Evolutionary conservation across 208 protist genomes (phyloP), one percentile per base, ranked within the genome.

Genomic region (Trypanosoma brucei): DNA sequence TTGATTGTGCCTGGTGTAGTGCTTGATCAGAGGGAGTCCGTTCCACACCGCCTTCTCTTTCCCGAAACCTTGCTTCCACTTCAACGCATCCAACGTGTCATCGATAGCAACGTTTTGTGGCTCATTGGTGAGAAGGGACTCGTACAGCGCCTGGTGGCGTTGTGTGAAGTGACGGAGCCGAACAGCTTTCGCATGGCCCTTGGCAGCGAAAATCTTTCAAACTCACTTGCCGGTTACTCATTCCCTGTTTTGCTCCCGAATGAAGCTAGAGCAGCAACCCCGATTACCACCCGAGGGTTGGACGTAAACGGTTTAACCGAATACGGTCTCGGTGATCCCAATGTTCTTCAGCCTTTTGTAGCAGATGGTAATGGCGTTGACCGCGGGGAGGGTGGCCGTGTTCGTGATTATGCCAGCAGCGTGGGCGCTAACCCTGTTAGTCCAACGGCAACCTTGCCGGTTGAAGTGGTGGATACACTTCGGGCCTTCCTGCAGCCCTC

Each of bases 61-160:
- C 82, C 77, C 8, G 82, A 94, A 52, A 69, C 56, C 22, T 56
- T 91, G 31, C 46, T 71, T 13, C 75, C 81, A 39, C 76, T 87
- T 46, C 68, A 76, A 35, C 79, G 78, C 42, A 75, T 88, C 62
- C 83, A 94, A 72, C 79, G 83, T 2, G 76, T 94, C 1, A 70
- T 94, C 45, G 88, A 90, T 62, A 90, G 83, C 69, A 94, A 94
- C 60, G 83, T 88, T 54, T 75, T 90, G 22, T 92, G 82, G 82
- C 61, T 94, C 30, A 70, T 85, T n/a, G 78, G 78, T 30, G 79
- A 83, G 60, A 57, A 71, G 36, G 68, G 68, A 6, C 59, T 93
- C 13, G 66, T 89, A 5, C 53, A 78, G 58, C 75, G 75, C 3
- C 65, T 93, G 11, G 76, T 91, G 45, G 45, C 13, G n/a, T 60